A percentile compares a stretch with the other conserved stretches of the same genome.
phyloP scores from a whole-genome alignment of 495 filamentous ascomycete species.

The Penicillium angulare region DNA sequence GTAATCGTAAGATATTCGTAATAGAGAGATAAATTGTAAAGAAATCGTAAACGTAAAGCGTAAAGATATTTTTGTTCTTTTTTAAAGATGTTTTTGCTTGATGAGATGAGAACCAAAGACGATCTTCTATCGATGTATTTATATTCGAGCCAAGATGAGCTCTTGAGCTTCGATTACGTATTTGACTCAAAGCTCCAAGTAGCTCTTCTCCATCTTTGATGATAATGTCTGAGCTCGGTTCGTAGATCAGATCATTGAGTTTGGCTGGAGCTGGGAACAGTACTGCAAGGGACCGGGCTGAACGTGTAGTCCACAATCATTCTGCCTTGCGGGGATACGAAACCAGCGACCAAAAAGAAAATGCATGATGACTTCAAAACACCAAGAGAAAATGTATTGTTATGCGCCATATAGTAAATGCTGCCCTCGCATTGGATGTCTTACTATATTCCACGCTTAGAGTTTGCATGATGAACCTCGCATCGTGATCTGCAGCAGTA shows the following conservation, averaged over 20 bases:
- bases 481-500: conserved; percentile 14
- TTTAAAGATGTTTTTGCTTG: conserved; percentile 12
- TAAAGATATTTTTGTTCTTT: too few species aligned
- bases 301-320: conserved; percentile 20
- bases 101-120: conserved; percentile 15
- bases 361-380: conserved; percentile 2
- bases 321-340: conserved; percentile 24
- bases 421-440: conserved; percentile 11
- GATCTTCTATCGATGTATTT: conserved; percentile 16
- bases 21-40: neutral
- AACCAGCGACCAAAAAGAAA: too few species aligned
- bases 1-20: neutral
- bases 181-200: neutral
- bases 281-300: conserved; percentile 46
- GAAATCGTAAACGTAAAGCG: too few species aligned
- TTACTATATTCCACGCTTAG: conserved; percentile 7
- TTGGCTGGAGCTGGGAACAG: conserved; percentile 24
- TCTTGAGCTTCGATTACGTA: conserved; percentile 16
- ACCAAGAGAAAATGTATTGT: neutral
- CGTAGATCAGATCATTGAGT: conserved; percentile 20
- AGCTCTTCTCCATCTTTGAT: conserved; percentile 38
- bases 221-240: conserved; percentile 42
- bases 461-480: conserved; percentile 24
- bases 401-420: conserved; percentile 1
- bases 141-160: conserved; percentile 16